Conservation (phyloP, 345 rosid genomes). For the Citrus unshiu region DNA sequence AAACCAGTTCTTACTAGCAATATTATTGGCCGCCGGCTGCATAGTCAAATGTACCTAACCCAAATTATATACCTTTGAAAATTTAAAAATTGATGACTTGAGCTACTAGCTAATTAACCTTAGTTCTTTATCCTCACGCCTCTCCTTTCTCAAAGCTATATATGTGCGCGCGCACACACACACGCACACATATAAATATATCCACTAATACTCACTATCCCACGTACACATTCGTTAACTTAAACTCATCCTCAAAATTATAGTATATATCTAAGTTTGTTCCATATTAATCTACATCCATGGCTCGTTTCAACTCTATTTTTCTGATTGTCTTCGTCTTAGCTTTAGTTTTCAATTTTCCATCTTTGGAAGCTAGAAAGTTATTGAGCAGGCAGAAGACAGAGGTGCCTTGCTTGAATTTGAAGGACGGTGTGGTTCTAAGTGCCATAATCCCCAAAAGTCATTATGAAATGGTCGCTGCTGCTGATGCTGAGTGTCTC, state of each 20-base stretch:
- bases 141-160: not conserved
- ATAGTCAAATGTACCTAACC: conserved; percentile 9
- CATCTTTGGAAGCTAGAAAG: not conserved
- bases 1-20: too few species aligned
- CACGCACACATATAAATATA: too few species aligned
- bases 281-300: not conserved
- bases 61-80: not conserved
- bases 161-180: fast-evolving
- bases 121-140: conserved; percentile 4
- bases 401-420: too few species aligned
- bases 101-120: not conserved
- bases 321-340: not conserved
- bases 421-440: too few species aligned
- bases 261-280: not conserved
- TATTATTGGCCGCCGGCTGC: not conserved
- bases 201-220: not conserved
- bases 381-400: too few species aligned
- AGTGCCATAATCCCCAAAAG: too few species aligned
- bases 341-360: not conserved
- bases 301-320: conserved; percentile 4
- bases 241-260: not conserved
- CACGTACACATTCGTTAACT: not conserved
- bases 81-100: conserved; percentile 6
- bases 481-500: too few species aligned
- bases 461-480: too few species aligned